Percentiles rank a stretch among this genome's conserved stretches.
These are phyloP conservation scores for Didymosphaeria variabile DNA, from an alignment of 2,329 filamentous ascomycete genomes.

Conservation along the genomic window DNA sequence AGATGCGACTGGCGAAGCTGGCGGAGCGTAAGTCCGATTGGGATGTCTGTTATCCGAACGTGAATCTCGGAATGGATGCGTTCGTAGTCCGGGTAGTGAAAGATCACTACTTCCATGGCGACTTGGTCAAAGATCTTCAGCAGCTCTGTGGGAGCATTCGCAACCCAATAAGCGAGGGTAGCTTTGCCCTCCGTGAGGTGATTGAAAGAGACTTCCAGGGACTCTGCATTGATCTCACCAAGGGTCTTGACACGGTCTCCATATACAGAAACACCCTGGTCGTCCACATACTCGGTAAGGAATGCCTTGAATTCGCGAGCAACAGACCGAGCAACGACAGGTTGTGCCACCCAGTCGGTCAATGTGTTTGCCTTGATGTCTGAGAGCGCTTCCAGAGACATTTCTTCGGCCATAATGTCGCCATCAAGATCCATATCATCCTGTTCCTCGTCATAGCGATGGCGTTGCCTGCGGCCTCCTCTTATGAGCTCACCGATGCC, in stretches of 20 bases:
- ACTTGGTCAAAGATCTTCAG: slow-evolving; percentile 96
- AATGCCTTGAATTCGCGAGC: slow-evolving; percentile 98
- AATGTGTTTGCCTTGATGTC: slow-evolving; percentile 94
- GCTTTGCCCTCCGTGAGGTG: slow-evolving; percentile 91
- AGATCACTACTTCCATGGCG: slow-evolving; percentile 92
- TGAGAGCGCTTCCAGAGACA: slow-evolving; percentile 87
- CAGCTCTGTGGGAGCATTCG: slow-evolving; percentile 94
- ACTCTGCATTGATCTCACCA: slow-evolving; percentile 97
- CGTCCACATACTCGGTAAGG: slow-evolving; percentile 93
- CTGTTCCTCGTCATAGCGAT: slow-evolving; percentile 92
- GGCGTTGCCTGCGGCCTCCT: slow-evolving; percentile 83
- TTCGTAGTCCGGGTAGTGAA: slow-evolving; percentile 97
- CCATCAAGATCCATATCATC: slow-evolving; percentile 89
- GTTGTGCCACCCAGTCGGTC: slow-evolving; percentile 93
- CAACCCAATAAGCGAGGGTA: slow-evolving; percentile 92
- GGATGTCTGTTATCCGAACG: slow-evolving; percentile 93
- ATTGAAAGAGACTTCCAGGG: slow-evolving; percentile 94
- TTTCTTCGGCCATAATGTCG: slow-evolving; percentile 94
- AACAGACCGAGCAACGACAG: slow-evolving; percentile 89
- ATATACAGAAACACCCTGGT: slow-evolving; percentile 89
- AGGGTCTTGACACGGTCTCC: slow-evolving; percentile 92
- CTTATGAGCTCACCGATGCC: slow-evolving; percentile 84
- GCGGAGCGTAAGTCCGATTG: slow-evolving; percentile 92
- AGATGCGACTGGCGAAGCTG: slow-evolving; percentile 95
- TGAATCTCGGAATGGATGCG: slow-evolving; percentile 98